Percentiles rank a stretch among this genome's conserved stretches.
Conservation (phyloP, 345 rosid genomes). For the Populus nigra region DNA sequence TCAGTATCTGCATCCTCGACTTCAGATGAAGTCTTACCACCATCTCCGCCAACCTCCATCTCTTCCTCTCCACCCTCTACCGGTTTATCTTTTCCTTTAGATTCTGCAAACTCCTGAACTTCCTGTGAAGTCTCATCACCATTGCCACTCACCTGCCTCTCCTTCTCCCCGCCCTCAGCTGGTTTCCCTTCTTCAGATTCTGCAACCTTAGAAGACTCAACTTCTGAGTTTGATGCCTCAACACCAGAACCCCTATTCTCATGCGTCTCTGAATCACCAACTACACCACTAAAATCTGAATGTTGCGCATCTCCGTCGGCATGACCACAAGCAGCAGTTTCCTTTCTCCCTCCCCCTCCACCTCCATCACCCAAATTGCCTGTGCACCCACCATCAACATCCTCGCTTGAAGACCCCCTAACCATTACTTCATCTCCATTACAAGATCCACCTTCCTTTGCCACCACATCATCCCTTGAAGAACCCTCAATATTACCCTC, state of each 20-base stretch:
- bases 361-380: slow-evolving; percentile 21
- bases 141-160: background rate
- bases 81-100: background rate
- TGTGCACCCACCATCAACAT: slow-evolving; percentile 43
- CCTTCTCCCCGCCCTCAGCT: slow-evolving; percentile 7
- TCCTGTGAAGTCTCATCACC: background rate
- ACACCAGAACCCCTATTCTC: slow-evolving; percentile 15
- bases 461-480: slow-evolving; percentile 10
- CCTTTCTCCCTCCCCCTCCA: slow-evolving; percentile 21
- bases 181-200: slow-evolving; percentile 14
- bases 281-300: slow-evolving; percentile 11
- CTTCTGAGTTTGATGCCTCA: slow-evolving; percentile 7
- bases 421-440: slow-evolving; percentile 42
- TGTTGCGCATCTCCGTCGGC: slow-evolving; percentile 15
- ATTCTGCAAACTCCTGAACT: background rate
- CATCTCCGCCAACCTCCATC: background rate
- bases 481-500: slow-evolving; percentile 18
- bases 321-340: slow-evolving; percentile 10
- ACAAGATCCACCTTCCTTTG: slow-evolving; percentile 30
- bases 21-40: background rate
- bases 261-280: slow-evolving; percentile 9
- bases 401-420: slow-evolving; percentile 41
- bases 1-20: background rate
- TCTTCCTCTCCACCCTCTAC: background rate
- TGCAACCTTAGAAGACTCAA: slow-evolving; percentile 2